A percentile compares a stretch with the other conserved stretches of the same genome.
Evolutionary conservation across 768 basidiomycete species (phyloP).

Genomic region (Mycena venus): DNA sequence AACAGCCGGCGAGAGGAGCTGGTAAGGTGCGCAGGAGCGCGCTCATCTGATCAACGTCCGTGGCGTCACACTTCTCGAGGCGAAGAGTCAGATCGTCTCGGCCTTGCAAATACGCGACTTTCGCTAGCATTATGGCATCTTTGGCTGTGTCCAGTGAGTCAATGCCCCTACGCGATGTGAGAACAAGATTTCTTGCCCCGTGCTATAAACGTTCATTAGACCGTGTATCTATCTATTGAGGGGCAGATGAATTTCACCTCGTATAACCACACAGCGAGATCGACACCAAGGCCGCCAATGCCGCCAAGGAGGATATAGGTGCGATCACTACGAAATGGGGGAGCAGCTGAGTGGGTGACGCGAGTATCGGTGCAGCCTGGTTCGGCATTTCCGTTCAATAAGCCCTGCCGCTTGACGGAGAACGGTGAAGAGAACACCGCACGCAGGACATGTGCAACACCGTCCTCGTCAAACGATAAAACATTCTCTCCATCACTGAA

Average conservation of each 20-base stretch:
- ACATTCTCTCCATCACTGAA: background rate
- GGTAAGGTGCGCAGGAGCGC: slow-evolving; percentile 1
- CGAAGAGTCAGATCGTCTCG: slow-evolving; percentile 4
- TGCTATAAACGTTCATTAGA: slow-evolving; percentile 6
- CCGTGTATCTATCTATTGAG: background rate
- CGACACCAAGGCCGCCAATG: slow-evolving; percentile 20
- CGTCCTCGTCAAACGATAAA: background rate
- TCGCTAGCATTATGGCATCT: slow-evolving; percentile 18
- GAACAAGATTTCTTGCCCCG: slow-evolving; percentile 19
- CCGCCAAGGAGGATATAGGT: slow-evolving; percentile 20
- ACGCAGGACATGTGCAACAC: background rate
- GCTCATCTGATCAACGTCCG: slow-evolving; percentile 14
- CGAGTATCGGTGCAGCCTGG: background rate
- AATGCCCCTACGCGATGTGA: slow-evolving; percentile 19
- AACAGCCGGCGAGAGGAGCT: slow-evolving; percentile 19
- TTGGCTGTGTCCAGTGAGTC: slow-evolving; percentile 8
- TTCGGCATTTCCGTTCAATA: slow-evolving; percentile 2
- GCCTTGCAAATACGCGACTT: slow-evolving; percentile 15
- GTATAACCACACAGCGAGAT: slow-evolving; percentile 28
- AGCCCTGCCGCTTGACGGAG: background rate
- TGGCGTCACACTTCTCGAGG: slow-evolving; percentile 13
- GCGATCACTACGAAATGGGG: slow-evolving; percentile 18
- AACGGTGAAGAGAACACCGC: slow-evolving; percentile 12
- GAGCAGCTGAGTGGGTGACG: background rate
- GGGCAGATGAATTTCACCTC: slow-evolving; percentile 2